Evolutionary conservation across 2,329 filamentous ascomycete genomes (phyloP).

Genomic region (Periglandula ipomoeae): DNA sequence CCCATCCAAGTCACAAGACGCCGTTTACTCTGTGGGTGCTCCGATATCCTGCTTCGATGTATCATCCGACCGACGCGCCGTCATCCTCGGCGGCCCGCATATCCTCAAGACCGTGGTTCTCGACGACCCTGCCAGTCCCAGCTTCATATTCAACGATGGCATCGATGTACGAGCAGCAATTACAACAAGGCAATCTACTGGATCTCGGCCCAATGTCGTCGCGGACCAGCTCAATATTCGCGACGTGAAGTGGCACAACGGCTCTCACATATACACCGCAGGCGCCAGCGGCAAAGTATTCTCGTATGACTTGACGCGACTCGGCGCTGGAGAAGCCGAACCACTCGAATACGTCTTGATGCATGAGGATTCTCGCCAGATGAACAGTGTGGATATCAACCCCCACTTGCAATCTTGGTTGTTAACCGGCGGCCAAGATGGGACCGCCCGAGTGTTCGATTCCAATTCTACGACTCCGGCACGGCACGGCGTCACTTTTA

Average conservation of each 20-base stretch:
- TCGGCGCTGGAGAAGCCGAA: slow-evolving; percentile 33
- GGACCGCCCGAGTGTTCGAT: slow-evolving; percentile 53
- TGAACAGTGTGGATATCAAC: slow-evolving; percentile 55
- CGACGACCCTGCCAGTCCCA: slow-evolving; percentile 32
- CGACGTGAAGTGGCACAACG: slow-evolving; percentile 50
- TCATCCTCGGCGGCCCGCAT: slow-evolving; percentile 48
- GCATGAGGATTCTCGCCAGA: slow-evolving; percentile 52
- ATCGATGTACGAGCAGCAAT: slow-evolving; percentile 50
- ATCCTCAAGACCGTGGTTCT: slow-evolving; percentile 52
- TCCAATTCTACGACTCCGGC: slow-evolving; percentile 36
- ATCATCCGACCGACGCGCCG: slow-evolving; percentile 45
- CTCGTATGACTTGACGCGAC: slow-evolving; percentile 48
- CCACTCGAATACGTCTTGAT: slow-evolving; percentile 48
- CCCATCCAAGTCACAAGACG: slow-evolving; percentile 46
- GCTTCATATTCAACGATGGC: slow-evolving; percentile 42
- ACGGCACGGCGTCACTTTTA: slow-evolving; percentile 43
- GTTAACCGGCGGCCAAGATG: slow-evolving; percentile 55
- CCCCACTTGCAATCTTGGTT: slow-evolving; percentile 49
- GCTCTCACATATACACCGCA: slow-evolving; percentile 50
- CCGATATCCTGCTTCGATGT: slow-evolving; percentile 51
- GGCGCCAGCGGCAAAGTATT: slow-evolving; percentile 57
- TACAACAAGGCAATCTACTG: slow-evolving; percentile 35
- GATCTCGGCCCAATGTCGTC: slow-evolving; percentile 29
- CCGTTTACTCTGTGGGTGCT: slow-evolving; percentile 38
- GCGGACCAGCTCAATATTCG: slow-evolving; percentile 54